Evolutionary conservation across 306 rosid species (phyloP).

Genomic region (Gastrolobium bilobum): DNA sequence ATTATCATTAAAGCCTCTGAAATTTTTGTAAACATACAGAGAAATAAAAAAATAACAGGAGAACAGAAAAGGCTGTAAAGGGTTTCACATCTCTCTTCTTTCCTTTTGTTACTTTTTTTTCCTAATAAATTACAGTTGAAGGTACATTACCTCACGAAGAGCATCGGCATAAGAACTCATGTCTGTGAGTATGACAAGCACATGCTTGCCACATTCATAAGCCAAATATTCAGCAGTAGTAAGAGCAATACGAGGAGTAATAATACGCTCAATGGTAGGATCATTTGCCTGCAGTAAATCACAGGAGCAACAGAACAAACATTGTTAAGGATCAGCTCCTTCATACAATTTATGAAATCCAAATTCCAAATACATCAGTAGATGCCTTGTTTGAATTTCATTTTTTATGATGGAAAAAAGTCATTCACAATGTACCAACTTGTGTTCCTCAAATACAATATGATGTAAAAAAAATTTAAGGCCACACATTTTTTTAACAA

Average conservation of each 20-base stretch:
- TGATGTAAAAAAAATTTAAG: too few species aligned
- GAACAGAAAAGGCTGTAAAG: constrained; percentile 35
- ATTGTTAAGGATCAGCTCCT: constrained; percentile 28
- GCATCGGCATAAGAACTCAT: constrained; percentile 99
- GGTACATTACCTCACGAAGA: constrained; percentile 92
- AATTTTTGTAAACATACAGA: constrained; percentile 23
- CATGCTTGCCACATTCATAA: constrained; percentile 99
- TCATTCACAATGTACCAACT: constrained; percentile 18
- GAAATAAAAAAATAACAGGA: neutral
- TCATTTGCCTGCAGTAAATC: constrained; percentile 87
- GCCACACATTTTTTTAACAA: neutral
- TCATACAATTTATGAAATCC: constrained; percentile 19
- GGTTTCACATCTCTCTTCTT: constrained; percentile 9
- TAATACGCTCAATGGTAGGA: constrained; percentile 98
- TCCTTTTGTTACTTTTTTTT: constrained; percentile 10
- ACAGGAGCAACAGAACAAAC: constrained; percentile 35
- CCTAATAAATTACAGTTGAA: constrained; percentile 23
- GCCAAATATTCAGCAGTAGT: constrained; percentile 99
- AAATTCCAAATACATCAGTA: neutral
- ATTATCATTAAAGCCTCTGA: constrained; percentile 31
- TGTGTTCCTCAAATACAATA: constrained; percentile 30
- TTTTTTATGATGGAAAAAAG: neutral
- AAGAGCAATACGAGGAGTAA: constrained; percentile 99
- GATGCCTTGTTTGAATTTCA: constrained; percentile 4
- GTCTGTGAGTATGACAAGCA: constrained; percentile 97